Evolutionary conservation across 805 yeast genomes (phyloP), one percentile per base, ranked within the genome.

Genomic region (Metschnikowia corniflorae): DNA sequence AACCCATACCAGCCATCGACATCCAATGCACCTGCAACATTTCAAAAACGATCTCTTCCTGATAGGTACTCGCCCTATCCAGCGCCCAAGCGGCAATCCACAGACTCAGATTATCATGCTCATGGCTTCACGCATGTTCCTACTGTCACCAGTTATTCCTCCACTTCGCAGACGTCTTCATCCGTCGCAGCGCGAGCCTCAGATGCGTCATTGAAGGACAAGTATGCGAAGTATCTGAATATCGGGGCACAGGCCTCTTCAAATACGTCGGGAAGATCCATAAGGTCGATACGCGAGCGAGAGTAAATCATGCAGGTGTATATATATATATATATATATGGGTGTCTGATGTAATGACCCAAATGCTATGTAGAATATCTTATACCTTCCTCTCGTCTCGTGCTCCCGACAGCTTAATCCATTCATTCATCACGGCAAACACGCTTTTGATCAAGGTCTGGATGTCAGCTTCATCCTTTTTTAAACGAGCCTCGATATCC

Each of bases 401-500:
- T 12, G 18, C 25, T 12, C 22, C 26, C 6, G 46, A 30, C 17
- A 31, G 31, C 35, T 39, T 29, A 15, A 54, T 48, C 68, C 70
- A 63, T 12, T 30, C 38, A 36, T 49, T 54, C 25, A 63, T 46
- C 39, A 58, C 47, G 14, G 32, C 41, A 27, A 61, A 53, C 45
- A 58, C 42, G 14, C 52, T 50, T 4, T 37, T 33, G 8, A 54
- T 40, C 29, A 52, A 44, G 10, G 24, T 35, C 5, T 44, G 35
- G 13, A 64, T 40, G 28, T 64, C 69, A 6, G 26, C 26, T n/a
- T 54, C 53, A 36, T 65, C 70, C 25, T 56, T 53, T 12, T 53
- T 47, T 22, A 67, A 37, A n/a, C 69, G 53, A 12, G 53, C 40
- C 4, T 52, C 46, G 6, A 63, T 52, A 47, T 66, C 69, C 7